Base-by-base conservation (phyloP, 306 rosid species). In the Purshia tridentata region DNA sequence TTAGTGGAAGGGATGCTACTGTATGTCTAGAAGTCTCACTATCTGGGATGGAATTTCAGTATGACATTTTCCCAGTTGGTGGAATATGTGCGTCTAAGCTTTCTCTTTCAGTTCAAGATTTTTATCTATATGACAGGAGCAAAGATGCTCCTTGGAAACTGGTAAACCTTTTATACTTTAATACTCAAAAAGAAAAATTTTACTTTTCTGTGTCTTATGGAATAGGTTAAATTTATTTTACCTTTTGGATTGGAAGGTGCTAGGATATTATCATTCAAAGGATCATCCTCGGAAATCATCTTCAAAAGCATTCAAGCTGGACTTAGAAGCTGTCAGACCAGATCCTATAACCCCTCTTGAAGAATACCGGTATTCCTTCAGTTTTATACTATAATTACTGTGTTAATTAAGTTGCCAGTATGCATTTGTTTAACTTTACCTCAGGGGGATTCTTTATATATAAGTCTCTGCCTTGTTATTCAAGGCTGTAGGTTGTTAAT, bases 271-370 rank as follows among this genome's bases (percentile, higher is more conserved):
- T 78, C 74, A 81, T 46, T 89, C 99, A 64, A 94, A 87, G 87
- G 89, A 87, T 73, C 96, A 70, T 77, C 99, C 99, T 71, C 88
- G 91, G 75, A 82, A 89, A 76, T 91, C 96, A 39, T 85, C 83
- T 75, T 88, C 99, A 8, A 91, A 86, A 83, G 96, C 92, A 85
- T 84, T 91, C 76, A 91, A 88, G 84, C 82, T 94, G 85, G 97
- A 91, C 78, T 88, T 94, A 84, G 97, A 94, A 82, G 89, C 93
- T 35, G 93, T 94, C 65, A 91, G 97, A 83, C 99, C 97, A 59
- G 96, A 94, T 87, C 97, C 99, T 77, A 64, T 71, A 66, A 89
- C 88, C 54, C 97, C 99, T 60, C 99, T 94, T 72, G 99, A 94
- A 86, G 99, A 94, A 83, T 91, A 89, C 75, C 89, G 97, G 99